Conservation (phyloP, 2,329 filamentous ascomycete genomes). For the Stromatinia cepivora region DNA sequence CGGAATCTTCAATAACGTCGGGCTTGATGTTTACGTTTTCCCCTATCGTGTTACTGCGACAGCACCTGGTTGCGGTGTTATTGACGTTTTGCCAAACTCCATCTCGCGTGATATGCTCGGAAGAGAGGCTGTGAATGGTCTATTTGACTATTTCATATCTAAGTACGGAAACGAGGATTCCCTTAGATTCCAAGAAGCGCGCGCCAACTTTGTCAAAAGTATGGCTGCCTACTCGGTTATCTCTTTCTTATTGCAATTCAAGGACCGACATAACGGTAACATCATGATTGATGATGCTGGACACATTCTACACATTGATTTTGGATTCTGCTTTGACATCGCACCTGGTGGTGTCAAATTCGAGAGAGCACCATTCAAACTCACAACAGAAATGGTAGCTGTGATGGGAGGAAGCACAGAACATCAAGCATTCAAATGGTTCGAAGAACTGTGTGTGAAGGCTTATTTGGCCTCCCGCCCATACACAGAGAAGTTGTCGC, state of each 20-base stretch:
- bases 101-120: slow-evolving; percentile 99
- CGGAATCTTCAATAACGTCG: slow-evolving; percentile 92
- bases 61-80: slow-evolving; percentile 94
- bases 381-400: slow-evolving; percentile 96
- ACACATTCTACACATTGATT: slow-evolving; percentile 98
- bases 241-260: slow-evolving; percentile 95
- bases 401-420: slow-evolving; percentile 90
- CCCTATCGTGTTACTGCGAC: slow-evolving; percentile 97
- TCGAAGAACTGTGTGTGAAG: slow-evolving; percentile 95
- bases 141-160: slow-evolving; percentile 97
- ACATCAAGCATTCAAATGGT: slow-evolving; percentile 89
- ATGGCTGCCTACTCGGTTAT: slow-evolving; percentile 99
- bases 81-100: slow-evolving; percentile 95
- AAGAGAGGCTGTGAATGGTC: slow-evolving; percentile 93
- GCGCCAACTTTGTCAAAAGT: slow-evolving; percentile 97
- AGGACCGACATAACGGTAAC: slow-evolving; percentile 98
- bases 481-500: slow-evolving; percentile 83
- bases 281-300: slow-evolving; percentile 99
- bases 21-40: slow-evolving; percentile 94
- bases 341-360: slow-evolving; percentile 96
- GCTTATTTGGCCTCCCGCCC: slow-evolving; percentile 86
- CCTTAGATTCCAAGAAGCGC: slow-evolving; percentile 89
- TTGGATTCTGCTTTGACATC: slow-evolving; percentile 99
- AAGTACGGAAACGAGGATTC: slow-evolving; percentile 98
- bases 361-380: slow-evolving; percentile 96